A percentile compares a stretch with the other conserved stretches of the same genome.
Evolutionary conservation across 495 filamentous ascomycete species (phyloP).

Genomic region (Hypoxylon intermedium): DNA sequence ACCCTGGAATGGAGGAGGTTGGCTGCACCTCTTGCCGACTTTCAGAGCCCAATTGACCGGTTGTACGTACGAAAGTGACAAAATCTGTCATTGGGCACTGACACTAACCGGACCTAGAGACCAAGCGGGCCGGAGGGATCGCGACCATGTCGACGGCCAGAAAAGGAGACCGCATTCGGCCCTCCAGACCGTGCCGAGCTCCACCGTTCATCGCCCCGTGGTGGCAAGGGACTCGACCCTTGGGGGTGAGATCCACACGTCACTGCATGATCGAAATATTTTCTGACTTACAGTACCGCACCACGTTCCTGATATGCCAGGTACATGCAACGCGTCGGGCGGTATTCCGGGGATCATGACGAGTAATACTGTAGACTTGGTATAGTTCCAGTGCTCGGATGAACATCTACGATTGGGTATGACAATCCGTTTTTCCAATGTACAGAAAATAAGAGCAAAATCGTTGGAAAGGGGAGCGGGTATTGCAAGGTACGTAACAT

Average conservation of each 20-base stretch:
- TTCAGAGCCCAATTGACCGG: conserved; percentile 39
- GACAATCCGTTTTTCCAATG: too few species aligned
- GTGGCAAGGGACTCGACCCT: conserved; percentile 12
- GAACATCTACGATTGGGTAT: too few species aligned
- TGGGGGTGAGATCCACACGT: conserved; percentile 28
- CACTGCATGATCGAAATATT: conserved; percentile 22
- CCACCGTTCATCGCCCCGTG: conserved; percentile 35
- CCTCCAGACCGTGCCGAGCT: conserved; percentile 36
- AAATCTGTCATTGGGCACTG: conserved; percentile 40
- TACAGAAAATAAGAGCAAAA: too few species aligned
- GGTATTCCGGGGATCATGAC: conserved; percentile 32
- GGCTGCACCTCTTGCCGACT: conserved; percentile 17
- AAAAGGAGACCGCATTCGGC: conserved; percentile 39
- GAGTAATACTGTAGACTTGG: conserved; percentile 15
- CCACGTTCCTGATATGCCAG: conserved; percentile 40
- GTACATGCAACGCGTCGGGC: conserved; percentile 37
- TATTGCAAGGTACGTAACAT: too few species aligned
- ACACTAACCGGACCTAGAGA: conserved; percentile 33
- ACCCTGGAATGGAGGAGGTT: not conserved
- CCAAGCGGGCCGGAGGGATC: conserved; percentile 25
- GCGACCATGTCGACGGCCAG: conserved; percentile 36
- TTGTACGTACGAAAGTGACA: conserved; percentile 26
- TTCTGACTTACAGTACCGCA: conserved; percentile 39
- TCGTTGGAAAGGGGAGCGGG: too few species aligned
- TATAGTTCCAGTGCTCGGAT: too few species aligned